These are phyloP conservation scores for Phlebopus sp. DNA, from an alignment of 1,284 basidiomycete species.

Conservation along the genomic window DNA sequence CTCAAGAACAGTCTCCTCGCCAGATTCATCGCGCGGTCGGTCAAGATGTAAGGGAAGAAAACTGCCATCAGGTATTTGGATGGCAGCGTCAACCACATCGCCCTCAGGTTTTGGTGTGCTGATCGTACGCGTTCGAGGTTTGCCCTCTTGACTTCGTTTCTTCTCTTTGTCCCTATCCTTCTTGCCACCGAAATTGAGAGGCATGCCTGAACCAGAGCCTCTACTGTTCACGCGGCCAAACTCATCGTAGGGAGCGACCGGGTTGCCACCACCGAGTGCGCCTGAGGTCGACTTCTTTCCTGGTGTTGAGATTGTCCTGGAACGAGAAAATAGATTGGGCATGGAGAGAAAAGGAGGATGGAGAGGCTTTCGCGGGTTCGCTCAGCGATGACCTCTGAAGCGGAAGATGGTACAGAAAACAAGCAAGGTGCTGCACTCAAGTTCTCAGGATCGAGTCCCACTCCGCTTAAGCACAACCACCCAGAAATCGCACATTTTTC, in stretches of 20 bases:
- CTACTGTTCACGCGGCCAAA: conserved; percentile 60
- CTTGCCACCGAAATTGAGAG: conserved; percentile 21
- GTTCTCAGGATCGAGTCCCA: conserved; percentile 25
- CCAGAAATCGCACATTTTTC: too few species aligned
- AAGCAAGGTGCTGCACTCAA: conserved; percentile 5
- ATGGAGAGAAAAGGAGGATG: conserved; percentile 34
- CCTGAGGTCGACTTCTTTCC: conserved; percentile 31
- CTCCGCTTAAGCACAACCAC: not conserved
- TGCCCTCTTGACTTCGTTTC: conserved; percentile 49
- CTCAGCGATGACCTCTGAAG: conserved; percentile 18
- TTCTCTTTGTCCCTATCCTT: conserved; percentile 51
- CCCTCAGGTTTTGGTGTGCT: conserved; percentile 32
- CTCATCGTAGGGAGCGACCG: conserved; percentile 48
- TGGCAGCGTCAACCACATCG: conserved; percentile 34
- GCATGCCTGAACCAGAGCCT: conserved; percentile 27
- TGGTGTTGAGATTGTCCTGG: conserved; percentile 51
- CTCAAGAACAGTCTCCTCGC: conserved; percentile 30
- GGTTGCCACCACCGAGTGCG: conserved; percentile 7
- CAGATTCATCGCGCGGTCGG: conserved; percentile 38
- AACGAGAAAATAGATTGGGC: conserved; percentile 57
- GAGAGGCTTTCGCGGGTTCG: conserved; percentile 9
- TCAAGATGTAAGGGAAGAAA: conserved; percentile 62
- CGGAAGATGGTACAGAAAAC: conserved; percentile 10
- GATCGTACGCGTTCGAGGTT: conserved; percentile 38
- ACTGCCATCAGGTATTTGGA: conserved; percentile 55